Base-by-base conservation (phyloP, 352 stramenopile species). In the Nothophytophthora sp. region DNA sequence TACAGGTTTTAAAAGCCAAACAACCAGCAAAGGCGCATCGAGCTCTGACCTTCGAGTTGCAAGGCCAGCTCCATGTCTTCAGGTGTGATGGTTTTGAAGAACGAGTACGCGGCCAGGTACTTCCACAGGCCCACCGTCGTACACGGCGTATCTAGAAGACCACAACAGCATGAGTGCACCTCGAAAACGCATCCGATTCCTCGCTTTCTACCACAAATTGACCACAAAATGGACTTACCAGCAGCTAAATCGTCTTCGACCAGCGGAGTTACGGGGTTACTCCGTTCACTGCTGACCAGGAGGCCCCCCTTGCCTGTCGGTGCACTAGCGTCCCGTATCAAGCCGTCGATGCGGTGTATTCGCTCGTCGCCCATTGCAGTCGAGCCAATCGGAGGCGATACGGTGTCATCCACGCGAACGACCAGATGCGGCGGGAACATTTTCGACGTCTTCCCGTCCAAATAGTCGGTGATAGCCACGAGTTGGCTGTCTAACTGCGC, bases 171-270 rank as follows among this genome's bases (percentile, higher is more conserved):
- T 18, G 32, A 16, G 34, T 15, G n/a, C 29, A 50, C 19, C 1
- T 24, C 25, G 25, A 24, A 16, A 38, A 23, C 25, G 42, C 10
- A 38, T 37, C n/a, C n/a, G n/a, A n/a, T n/a, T n/a, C n/a, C n/a
- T n/a, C n/a, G n/a, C n/a, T n/a, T n/a, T n/a, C n/a, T n/a, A n/a
- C n/a, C n/a, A n/a, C n/a, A n/a, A n/a, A n/a, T n/a, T n/a, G n/a
- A n/a, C n/a, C n/a, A n/a, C n/a, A n/a, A 39, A 24, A 38, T 43
- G 3, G 6, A 56, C 65, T 1, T 24, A 89, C 81, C 77, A 4
- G 76, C 73, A 4, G 67, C 74, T 13, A 89, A 50, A 39, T 91
- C 81, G 22, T 91, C 77, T 61, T 91, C 81, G 11, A 91, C 81
- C 11, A 80, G 63, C 9, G 62, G 59, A 33, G 64, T 50, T 16